phyloP scores from a whole-genome alignment of 306 rosid genomes.

The Pueraria montana region DNA sequence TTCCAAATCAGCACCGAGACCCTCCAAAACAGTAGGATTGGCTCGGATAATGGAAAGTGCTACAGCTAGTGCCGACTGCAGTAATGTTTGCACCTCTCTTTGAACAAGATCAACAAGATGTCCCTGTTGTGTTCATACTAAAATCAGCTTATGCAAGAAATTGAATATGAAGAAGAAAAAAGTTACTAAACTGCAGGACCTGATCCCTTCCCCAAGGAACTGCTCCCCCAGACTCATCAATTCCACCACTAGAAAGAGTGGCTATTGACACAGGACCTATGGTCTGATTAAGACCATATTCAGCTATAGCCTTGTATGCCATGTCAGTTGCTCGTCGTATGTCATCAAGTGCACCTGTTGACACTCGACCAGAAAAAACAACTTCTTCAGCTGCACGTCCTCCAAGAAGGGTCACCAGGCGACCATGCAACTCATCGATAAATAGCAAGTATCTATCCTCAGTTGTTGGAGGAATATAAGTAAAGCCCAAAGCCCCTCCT shows the following conservation, averaged over 20 bases:
- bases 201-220: constrained; percentile 94
- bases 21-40: constrained; percentile 91
- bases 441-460: constrained; percentile 97
- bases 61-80: constrained; percentile 84
- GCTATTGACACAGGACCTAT: constrained; percentile 93
- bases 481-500: constrained; percentile 96
- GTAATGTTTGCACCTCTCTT: constrained; percentile 83
- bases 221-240: constrained; percentile 86
- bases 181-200: constrained; percentile 58
- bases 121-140: constrained; percentile 68
- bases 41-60: constrained; percentile 87
- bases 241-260: constrained; percentile 84
- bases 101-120: constrained; percentile 92
- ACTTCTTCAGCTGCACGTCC: constrained; percentile 99
- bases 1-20: constrained; percentile 94
- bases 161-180: constrained; percentile 26
- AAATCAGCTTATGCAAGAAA: constrained; percentile 56
- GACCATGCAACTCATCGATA: constrained; percentile 95
- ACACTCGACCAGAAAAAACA: constrained; percentile 89
- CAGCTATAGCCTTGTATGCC: constrained; percentile 99
- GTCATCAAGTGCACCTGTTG: constrained; percentile 97
- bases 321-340: constrained; percentile 95
- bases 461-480: constrained; percentile 87
- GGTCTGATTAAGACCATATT: constrained; percentile 91
- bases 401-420: constrained; percentile 95